phyloP scores from a whole-genome alignment of 352 stramenopile species.

The Albugo candida region DNA sequence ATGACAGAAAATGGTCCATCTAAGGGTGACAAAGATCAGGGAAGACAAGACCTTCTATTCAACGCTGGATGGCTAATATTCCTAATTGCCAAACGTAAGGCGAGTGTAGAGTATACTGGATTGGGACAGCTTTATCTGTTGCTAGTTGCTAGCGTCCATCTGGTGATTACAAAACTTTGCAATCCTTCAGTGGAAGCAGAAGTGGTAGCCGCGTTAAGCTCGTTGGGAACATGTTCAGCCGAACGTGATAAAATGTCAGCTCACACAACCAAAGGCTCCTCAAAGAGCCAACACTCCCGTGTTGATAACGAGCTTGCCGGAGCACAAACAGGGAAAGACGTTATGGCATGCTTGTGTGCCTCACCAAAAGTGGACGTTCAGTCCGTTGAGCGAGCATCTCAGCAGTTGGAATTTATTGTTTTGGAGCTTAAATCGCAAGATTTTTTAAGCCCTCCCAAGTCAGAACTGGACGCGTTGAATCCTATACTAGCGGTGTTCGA shows the following conservation, averaged over 20 bases:
- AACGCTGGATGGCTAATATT: constrained; percentile 64
- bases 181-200: constrained; percentile 47
- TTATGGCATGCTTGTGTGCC: constrained; percentile 25
- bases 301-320: background rate
- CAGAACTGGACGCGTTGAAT: background rate
- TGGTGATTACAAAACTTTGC: constrained; percentile 24
- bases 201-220: constrained; percentile 53
- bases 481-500: constrained; percentile 17
- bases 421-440: constrained; percentile 15
- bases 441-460: constrained; percentile 7
- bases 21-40: constrained; percentile 11
- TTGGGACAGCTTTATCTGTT: constrained; percentile 61
- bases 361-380: constrained; percentile 23
- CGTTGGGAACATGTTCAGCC: constrained; percentile 17
- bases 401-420: constrained; percentile 21
- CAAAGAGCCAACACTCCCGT: background rate
- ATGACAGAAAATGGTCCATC: constrained; percentile 1
- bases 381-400: constrained; percentile 21
- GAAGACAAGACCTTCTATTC: constrained; percentile 22
- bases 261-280: too few relatives aligned
- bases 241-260: too few relatives aligned
- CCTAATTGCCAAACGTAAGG: constrained; percentile 26
- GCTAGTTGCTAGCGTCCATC: constrained; percentile 46
- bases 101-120: constrained; percentile 23
- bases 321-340: background rate